Percentiles rank a stretch among this genome's conserved stretches.
Conservation (phyloP, 331 rosid genomes). For the Quercus lobata region DNA sequence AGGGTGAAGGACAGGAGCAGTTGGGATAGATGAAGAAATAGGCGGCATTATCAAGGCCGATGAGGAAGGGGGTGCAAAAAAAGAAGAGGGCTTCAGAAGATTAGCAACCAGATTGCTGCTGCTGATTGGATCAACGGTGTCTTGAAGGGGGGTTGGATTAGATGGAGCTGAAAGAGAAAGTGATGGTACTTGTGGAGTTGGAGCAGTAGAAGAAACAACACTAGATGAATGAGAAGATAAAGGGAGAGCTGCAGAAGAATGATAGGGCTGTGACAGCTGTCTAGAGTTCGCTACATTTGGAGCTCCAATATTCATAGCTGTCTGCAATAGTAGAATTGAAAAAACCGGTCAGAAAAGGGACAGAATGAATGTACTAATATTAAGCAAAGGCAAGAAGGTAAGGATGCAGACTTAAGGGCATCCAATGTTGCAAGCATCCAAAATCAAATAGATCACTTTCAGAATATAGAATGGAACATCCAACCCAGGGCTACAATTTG, state of each 20-base stretch:
- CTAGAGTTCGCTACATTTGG: constrained; percentile 40
- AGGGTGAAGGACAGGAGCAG: constrained; percentile 44
- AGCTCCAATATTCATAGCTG: constrained; percentile 52
- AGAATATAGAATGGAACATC: too few relatives aligned
- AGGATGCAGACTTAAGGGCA: neutral
- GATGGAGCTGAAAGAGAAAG: constrained; percentile 47
- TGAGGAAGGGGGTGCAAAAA: constrained; percentile 51
- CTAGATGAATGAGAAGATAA: constrained; percentile 44
- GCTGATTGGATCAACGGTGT: constrained; percentile 44
- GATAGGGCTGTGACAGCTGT: constrained; percentile 38
- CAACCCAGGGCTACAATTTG: too few relatives aligned
- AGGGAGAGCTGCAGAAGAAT: constrained; percentile 38
- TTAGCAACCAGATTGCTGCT: constrained; percentile 44
- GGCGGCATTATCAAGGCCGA: constrained; percentile 51
- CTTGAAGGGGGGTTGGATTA: constrained; percentile 35
- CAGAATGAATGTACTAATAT: neutral
- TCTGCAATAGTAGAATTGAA: constrained; percentile 51
- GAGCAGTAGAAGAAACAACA: constrained; percentile 43
- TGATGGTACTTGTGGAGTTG: constrained; percentile 47
- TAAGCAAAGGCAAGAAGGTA: neutral
- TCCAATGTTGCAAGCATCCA: neutral
- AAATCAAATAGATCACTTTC: too few relatives aligned
- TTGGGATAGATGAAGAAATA: constrained; percentile 45
- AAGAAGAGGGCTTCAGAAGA: constrained; percentile 79
- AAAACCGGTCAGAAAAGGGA: constrained; percentile 6